Percentiles rank a stretch among this genome's conserved stretches.
Evolutionary conservation across 106 monocot species (phyloP).

Genomic region (Amphibolis antarctica): DNA sequence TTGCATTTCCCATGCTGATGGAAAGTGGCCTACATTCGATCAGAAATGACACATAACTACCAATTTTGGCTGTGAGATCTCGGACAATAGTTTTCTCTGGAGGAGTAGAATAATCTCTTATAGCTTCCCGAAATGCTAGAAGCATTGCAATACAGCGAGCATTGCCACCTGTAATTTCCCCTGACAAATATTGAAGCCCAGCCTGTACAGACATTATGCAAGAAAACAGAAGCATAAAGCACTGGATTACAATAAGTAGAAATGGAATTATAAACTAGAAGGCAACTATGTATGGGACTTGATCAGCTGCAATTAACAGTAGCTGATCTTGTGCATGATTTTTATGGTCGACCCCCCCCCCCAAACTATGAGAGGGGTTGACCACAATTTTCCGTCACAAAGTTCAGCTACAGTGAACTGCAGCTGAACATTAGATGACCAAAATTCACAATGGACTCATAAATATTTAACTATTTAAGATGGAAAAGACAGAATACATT

Average conservation of each 20-base stretch:
- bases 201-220: conserved; percentile 33
- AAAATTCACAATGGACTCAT: no score
- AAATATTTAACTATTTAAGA: no score
- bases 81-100: conserved; percentile 57
- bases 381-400: no score
- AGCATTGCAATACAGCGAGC: conserved; percentile 91
- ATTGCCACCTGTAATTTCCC: conserved; percentile 82
- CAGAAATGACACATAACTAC: conserved; percentile 84
- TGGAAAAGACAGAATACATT: no score
- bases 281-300: no score
- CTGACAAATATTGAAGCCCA: conserved; percentile 78
- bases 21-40: conserved; percentile 92
- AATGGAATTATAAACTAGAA: neutral
- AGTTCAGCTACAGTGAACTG: no score
- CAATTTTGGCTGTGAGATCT: conserved; percentile 74
- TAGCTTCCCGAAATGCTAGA: conserved; percentile 71
- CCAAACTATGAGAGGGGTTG: no score
- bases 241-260: neutral
- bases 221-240: neutral
- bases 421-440: no score
- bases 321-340: no score
- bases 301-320: no score
- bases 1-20: conserved; percentile 96
- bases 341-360: no score
- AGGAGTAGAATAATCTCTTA: conserved; percentile 68